Evolutionary conservation across 257 asterid genomes (phyloP), one percentile per base, ranked within the genome.

Genomic region (Salvia rosmarinus): DNA sequence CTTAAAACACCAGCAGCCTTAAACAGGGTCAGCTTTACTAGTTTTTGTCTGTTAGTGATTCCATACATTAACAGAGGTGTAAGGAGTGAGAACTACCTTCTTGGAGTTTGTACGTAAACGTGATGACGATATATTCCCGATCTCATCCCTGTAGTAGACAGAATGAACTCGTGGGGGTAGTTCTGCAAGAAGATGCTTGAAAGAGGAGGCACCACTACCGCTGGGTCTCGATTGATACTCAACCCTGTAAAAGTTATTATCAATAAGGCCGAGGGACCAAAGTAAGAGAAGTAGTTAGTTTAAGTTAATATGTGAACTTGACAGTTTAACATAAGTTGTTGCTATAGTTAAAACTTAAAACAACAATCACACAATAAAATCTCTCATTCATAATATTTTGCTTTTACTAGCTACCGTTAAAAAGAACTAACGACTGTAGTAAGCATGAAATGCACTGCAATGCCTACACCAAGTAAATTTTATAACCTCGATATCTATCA

Each of bases 151-250:
- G 89, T 95, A 95, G 86, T 95, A 95, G 75, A 95, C 99, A 68
- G 99, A 95, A 82, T 89, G 99, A 83, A 91, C 97, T 62, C 95
- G 84, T 39, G 98, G 98, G 51, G 99, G 99, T 65, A 95, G 79
- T 75, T 80, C 93, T 21, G 96, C 99, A 68, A 87, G 86, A 80
- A 95, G 88, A 86, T 91, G 93, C 87, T 88, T 95, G 84, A 95
- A 89, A 70, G 99, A 95, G 72, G 99, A 85, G 68, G 51, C 82
- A 68, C 96, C 98, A 76, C 90, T 87, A 17, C 77, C 71, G 49
- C 78, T 55, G n/a, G 96, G 90, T 78, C 75, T 84, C n/a, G 96
- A 80, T 79, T 87, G 97, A 79, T 88, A 95, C 64, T 95, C 99
- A 79, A 95, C 90, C 92, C 99, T 94, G 88, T 72, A 83, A 78